Evolutionary conservation across 495 filamentous ascomycete genomes (phyloP).

Genomic region (Apodospora peruviana): DNA sequence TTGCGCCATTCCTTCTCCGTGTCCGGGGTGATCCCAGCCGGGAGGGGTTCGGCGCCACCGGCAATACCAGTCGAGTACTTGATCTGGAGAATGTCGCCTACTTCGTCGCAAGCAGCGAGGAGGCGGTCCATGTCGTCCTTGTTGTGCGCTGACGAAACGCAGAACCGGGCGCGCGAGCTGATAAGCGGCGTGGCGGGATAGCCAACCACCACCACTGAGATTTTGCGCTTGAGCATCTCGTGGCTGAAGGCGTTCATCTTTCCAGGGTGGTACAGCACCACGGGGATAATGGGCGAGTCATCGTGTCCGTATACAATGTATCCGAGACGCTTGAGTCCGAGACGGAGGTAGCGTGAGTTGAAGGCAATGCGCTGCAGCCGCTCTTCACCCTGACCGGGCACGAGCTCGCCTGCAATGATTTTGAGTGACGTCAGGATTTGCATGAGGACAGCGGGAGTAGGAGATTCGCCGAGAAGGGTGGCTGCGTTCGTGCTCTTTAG

Average conservation of each 20-base stretch:
- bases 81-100: constrained; percentile 85
- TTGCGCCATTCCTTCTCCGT: constrained; percentile 67
- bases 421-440: constrained; percentile 82
- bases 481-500: constrained; percentile 80
- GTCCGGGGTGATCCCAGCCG: constrained; percentile 61
- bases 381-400: constrained; percentile 90
- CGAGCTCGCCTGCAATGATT: constrained; percentile 81
- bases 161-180: constrained; percentile 89
- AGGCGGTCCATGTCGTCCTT: constrained; percentile 96
- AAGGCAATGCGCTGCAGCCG: constrained; percentile 93
- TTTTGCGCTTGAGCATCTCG: constrained; percentile 95
- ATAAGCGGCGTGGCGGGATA: constrained; percentile 97
- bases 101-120: constrained; percentile 83
- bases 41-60: constrained; percentile 71
- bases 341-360: constrained; percentile 95
- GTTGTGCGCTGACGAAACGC: constrained; percentile 91
- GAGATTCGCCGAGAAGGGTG: constrained; percentile 81
- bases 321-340: constrained; percentile 93
- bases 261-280: constrained; percentile 90
- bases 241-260: constrained; percentile 98
- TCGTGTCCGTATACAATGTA: constrained; percentile 97
- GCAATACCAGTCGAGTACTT: constrained; percentile 95
- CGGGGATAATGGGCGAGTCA: constrained; percentile 92
- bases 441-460: constrained; percentile 76
- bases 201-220: constrained; percentile 96